These are phyloP conservation scores for Chlorella vulgaris DNA, from an alignment of 139 green algal species.

Conservation along the genomic window DNA sequence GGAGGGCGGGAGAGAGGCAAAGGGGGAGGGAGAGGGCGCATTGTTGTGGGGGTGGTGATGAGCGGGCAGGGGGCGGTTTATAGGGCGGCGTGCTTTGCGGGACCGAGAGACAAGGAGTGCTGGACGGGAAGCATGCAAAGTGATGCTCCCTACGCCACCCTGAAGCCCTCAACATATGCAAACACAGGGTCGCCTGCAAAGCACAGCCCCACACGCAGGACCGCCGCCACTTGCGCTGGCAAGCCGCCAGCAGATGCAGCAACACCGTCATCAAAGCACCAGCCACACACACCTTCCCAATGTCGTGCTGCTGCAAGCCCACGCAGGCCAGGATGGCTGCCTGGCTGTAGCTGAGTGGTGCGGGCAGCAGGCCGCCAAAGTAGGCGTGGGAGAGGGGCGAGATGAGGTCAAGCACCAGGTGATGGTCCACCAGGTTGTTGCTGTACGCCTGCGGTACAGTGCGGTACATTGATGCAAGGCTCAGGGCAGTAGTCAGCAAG, in stretches of 20 bases:
- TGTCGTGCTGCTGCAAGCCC: slow-evolving; percentile 72
- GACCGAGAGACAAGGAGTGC: too few species aligned
- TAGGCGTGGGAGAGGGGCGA: slow-evolving; percentile 80
- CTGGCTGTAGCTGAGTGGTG: slow-evolving; percentile 82
- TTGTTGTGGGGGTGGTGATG: neutral
- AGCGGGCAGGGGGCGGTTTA: too few species aligned
- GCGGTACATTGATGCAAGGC: neutral
- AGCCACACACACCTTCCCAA: slow-evolving; percentile 35
- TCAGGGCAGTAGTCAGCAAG: neutral
- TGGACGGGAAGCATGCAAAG: too few species aligned
- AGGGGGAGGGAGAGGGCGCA: neutral
- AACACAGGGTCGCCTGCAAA: too few species aligned
- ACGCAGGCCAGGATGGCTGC: slow-evolving; percentile 78
- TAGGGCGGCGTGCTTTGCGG: too few species aligned
- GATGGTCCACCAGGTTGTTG: slow-evolving; percentile 95
- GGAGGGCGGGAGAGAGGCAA: neutral
- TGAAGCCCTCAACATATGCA: too few species aligned
- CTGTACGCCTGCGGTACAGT: slow-evolving; percentile 81
- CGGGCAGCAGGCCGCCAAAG: slow-evolving; percentile 80
- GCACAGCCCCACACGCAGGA: too few species aligned
- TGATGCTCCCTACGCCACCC: too few species aligned
- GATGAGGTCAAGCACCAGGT: slow-evolving; percentile 90
- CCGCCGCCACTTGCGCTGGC: too few species aligned
- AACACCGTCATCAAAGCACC: neutral
- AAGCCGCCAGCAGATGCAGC: too few species aligned